phyloP scores from a whole-genome alignment of 345 rosid genomes.

The Odontarrhena argentea region DNA sequence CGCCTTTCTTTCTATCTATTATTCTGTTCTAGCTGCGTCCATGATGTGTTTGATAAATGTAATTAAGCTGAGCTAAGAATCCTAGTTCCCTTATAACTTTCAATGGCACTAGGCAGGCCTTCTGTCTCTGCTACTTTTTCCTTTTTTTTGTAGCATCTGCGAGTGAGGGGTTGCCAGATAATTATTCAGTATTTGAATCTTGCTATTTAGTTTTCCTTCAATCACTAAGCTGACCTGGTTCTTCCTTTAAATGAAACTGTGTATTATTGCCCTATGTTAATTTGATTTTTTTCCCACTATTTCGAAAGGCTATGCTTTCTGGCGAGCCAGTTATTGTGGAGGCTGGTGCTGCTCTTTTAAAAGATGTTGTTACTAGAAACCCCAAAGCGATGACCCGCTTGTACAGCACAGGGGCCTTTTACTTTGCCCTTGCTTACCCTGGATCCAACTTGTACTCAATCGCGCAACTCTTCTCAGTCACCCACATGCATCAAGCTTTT shows the following conservation, averaged over 20 bases:
- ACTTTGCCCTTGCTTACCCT: conserved; percentile 94
- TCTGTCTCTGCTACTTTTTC: conserved; percentile 16
- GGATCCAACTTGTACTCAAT: conserved; percentile 92
- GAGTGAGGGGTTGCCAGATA: conserved; percentile 17
- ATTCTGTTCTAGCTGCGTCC: conserved; percentile 12
- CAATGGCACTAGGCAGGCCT: conserved; percentile 1
- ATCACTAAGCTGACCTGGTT: neutral
- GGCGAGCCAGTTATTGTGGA: conserved; percentile 98
- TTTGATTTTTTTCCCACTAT: conserved; percentile 22
- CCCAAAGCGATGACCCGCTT: conserved; percentile 97
- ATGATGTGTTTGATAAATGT: conserved; percentile 22
- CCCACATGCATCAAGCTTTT: conserved; percentile 99
- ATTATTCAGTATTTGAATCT: conserved; percentile 16
- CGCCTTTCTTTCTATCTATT: conserved; percentile 7
- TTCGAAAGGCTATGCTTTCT: conserved; percentile 79
- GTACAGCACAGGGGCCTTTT: conserved; percentile 95
- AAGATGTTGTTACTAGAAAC: conserved; percentile 95
- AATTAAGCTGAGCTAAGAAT: conserved; percentile 8
- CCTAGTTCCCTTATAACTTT: conserved; percentile 2
- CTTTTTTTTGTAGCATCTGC: neutral
- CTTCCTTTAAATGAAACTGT: conserved; percentile 13
- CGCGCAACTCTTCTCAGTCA: conserved; percentile 85
- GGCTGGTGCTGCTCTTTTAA: conserved; percentile 89
- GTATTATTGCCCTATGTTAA: conserved; percentile 8
- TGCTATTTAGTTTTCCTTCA: conserved; percentile 1